A percentile compares a stretch with the other conserved stretches of the same genome.
These are phyloP conservation scores for Neonectria punicea DNA, from an alignment of 2,329 filamentous ascomycete genomes.

Conservation along the genomic window DNA sequence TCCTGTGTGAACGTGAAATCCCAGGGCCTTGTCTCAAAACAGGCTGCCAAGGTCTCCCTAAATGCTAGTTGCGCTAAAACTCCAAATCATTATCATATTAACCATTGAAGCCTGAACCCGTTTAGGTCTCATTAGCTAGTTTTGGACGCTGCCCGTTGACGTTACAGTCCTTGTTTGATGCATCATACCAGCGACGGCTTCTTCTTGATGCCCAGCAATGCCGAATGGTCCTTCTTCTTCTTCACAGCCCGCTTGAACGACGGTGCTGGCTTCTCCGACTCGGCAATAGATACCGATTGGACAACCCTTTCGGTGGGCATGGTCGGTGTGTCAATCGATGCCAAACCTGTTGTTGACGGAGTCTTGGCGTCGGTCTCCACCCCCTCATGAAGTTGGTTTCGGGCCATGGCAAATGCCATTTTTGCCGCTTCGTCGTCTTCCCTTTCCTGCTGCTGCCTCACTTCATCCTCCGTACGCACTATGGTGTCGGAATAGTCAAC, in stretches of 20 bases:
- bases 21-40: too few species aligned
- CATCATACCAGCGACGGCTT: conserved; percentile 69
- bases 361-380: conserved; percentile 56
- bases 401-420: conserved; percentile 77
- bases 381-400: conserved; percentile 63
- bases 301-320: conserved; percentile 36
- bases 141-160: background rate
- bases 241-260: conserved; percentile 82
- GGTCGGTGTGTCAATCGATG: conserved; percentile 27
- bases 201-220: conserved; percentile 87
- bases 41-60: too few species aligned
- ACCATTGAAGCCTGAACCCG: background rate
- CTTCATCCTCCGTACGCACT: conserved; percentile 65
- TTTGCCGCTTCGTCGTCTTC: conserved; percentile 87
- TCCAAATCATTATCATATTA: background rate
- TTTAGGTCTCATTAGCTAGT: background rate
- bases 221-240: conserved; percentile 85
- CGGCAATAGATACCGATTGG: conserved; percentile 34
- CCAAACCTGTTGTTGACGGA: conserved; percentile 30
- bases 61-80: background rate
- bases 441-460: conserved; percentile 73
- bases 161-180: background rate
- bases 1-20: background rate
- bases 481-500: conserved; percentile 68
- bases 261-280: conserved; percentile 58